A percentile compares a stretch with the other conserved stretches of the same genome.
phyloP scores from a whole-genome alignment of 306 rosid genomes.

The Lupinus albus region DNA sequence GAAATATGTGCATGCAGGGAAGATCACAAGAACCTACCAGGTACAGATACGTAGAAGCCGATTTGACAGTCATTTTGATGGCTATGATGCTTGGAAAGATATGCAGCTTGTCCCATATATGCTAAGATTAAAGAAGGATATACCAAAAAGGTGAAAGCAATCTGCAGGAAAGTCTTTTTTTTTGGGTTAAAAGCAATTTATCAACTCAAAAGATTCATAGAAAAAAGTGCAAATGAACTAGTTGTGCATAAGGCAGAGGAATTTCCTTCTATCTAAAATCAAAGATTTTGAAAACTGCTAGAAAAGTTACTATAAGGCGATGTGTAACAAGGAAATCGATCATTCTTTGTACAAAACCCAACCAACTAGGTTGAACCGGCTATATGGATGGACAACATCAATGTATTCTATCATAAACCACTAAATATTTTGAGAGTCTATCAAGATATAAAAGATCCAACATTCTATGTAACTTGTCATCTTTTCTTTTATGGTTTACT shows the following conservation, averaged over 20 bases:
- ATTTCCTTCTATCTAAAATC: background rate
- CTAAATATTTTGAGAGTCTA: too few species aligned
- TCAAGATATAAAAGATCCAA: too few species aligned
- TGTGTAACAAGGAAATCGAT: background rate
- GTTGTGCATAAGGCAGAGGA: slow-evolving; percentile 12
- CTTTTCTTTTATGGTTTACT: background rate
- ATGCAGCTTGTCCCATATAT: slow-evolving; percentile 99
- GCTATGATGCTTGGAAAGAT: slow-evolving; percentile 80
- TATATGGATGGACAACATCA: too few species aligned
- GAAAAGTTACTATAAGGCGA: background rate
- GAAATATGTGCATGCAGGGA: slow-evolving; percentile 1
- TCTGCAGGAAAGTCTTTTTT: slow-evolving; percentile 60
- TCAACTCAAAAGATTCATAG: background rate
- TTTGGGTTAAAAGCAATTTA: slow-evolving; percentile 40
- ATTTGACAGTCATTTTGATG: slow-evolving; percentile 64
- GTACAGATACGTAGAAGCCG: slow-evolving; percentile 96
- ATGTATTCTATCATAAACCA: too few species aligned
- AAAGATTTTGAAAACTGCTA: slow-evolving; percentile 1
- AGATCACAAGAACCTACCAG: slow-evolving; percentile 60
- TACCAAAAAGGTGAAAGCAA: slow-evolving; percentile 89
- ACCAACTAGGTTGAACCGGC: too few species aligned
- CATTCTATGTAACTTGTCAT: slow-evolving; percentile 3
- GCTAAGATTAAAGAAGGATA: slow-evolving; percentile 90
- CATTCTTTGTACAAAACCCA: too few species aligned
- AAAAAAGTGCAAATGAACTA: background rate